Conservation (phyloP, 768 basidiomycete genomes). For the Lentinula guzmanii region DNA sequence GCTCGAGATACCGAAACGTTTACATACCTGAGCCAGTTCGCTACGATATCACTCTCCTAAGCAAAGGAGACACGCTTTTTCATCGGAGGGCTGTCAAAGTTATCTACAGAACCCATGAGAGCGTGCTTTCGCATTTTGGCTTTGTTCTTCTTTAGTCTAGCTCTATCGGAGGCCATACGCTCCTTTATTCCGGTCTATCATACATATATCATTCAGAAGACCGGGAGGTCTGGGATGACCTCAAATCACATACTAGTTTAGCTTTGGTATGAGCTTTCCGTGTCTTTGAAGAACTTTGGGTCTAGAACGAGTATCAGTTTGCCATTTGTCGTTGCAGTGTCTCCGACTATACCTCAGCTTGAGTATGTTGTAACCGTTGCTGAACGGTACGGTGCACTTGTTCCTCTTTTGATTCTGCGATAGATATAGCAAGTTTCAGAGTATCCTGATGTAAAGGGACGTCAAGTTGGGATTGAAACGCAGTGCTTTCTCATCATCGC, state of each 20-base stretch:
- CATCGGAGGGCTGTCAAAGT: not conserved
- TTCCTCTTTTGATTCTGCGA: constrained; percentile 40
- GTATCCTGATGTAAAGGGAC: constrained; percentile 31
- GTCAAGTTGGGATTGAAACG: constrained; percentile 6
- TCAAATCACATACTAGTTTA: not conserved
- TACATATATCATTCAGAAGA: not conserved
- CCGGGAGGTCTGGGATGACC: not conserved
- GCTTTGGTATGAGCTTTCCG: not conserved
- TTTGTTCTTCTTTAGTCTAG: not conserved
- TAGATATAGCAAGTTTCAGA: constrained; percentile 38
- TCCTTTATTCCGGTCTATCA: not conserved
- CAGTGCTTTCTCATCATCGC: constrained; percentile 6
- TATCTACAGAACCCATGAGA: not conserved
- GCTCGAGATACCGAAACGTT: not conserved
- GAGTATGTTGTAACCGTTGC: constrained; percentile 28
- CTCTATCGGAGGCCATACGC: not conserved
- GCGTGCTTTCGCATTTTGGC: not conserved
- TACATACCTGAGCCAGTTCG: not conserved
- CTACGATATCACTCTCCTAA: not conserved
- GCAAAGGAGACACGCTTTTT: constrained; percentile 6
- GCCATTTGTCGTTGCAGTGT: not conserved
- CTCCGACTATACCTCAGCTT: constrained; percentile 19
- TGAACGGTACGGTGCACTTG: constrained; percentile 31
- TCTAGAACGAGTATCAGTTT: not conserved
- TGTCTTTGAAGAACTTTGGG: not conserved